Evolutionary conservation across 2,329 filamentous ascomycete species (phyloP).

Genomic region (Magnaporthales sp.): DNA sequence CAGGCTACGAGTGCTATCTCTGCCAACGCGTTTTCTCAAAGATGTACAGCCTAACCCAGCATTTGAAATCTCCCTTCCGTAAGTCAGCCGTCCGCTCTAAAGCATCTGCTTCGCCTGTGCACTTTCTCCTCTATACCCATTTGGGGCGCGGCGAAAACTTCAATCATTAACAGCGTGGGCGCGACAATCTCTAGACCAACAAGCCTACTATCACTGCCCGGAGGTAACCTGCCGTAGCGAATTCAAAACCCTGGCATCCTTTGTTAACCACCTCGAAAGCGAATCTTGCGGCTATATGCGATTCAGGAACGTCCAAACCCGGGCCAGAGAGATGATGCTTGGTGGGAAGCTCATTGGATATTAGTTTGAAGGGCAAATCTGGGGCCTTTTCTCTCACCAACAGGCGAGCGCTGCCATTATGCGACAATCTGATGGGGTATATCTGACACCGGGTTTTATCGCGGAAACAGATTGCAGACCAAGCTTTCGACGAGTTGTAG

Average conservation of each 20-base stretch:
- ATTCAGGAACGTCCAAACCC: constrained; percentile 25
- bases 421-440: too few species aligned
- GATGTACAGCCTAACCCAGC: constrained; percentile 32
- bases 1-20: constrained; percentile 41
- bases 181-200: constrained; percentile 20
- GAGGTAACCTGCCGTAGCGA: constrained; percentile 23
- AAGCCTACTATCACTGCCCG: constrained; percentile 31
- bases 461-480: too few species aligned
- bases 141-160: not conserved
- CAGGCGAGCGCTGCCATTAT: too few species aligned
- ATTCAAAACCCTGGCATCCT: constrained; percentile 28
- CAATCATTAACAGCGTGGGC: constrained; percentile 2
- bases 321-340: constrained; percentile 13
- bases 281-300: constrained; percentile 29
- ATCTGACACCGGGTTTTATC: too few species aligned
- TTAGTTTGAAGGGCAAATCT: too few species aligned
- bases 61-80: constrained; percentile 45
- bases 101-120: not conserved
- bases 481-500: too few species aligned
- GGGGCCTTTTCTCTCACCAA: too few species aligned
- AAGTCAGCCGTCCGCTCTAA: constrained; percentile 16
- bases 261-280: constrained; percentile 35
- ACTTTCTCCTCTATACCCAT: not conserved
- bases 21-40: constrained; percentile 35
- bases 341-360: constrained; percentile 8